Percentiles rank a stretch among this genome's conserved stretches.
Conservation (phyloP, 2,329 filamentous ascomycete species). For the Fusarium coicis region DNA sequence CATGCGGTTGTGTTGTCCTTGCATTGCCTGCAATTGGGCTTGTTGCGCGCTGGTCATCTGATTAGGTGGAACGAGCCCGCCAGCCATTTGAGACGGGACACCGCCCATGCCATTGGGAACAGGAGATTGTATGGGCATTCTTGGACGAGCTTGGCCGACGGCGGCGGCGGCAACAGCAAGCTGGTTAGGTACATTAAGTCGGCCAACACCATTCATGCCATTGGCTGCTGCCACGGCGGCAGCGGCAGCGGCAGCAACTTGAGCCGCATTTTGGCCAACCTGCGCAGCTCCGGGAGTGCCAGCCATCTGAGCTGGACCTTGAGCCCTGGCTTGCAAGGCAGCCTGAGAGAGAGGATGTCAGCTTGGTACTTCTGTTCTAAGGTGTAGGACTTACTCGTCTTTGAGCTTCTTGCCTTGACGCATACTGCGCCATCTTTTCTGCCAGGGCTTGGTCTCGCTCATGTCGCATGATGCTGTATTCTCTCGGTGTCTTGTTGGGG, state of each 20-base stretch:
- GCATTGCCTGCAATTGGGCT: conserved; percentile 72
- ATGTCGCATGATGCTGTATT: conserved; percentile 89
- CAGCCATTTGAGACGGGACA: conserved; percentile 61
- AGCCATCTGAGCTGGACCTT: conserved; percentile 59
- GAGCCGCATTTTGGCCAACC: conserved; percentile 44
- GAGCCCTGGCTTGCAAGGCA: conserved; percentile 59
- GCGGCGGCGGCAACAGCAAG: conserved; percentile 56
- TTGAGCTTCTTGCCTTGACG: conserved; percentile 69
- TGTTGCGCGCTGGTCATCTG: conserved; percentile 74
- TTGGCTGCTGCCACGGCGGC: conserved; percentile 44
- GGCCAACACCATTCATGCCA: conserved; percentile 46
- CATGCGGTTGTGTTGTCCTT: conserved; percentile 70
- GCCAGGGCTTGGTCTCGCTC: conserved; percentile 80
- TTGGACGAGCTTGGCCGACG: conserved; percentile 58
- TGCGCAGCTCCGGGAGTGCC: conserved; percentile 53
- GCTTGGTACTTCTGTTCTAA: conserved; percentile 29
- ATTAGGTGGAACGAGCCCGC: conserved; percentile 63
- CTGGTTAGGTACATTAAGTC: conserved; percentile 57
- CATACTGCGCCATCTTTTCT: conserved; percentile 67
- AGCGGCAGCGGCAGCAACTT: conserved; percentile 41
- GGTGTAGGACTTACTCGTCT: conserved; percentile 60
- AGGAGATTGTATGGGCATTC: conserved; percentile 66
- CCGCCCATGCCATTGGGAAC: conserved; percentile 62
- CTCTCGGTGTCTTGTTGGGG: conserved; percentile 80
- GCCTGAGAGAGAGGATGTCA: conserved; percentile 47